phyloP scores from a whole-genome alignment of 768 basidiomycete genomes.

The Rhizopogon salebrosus region DNA sequence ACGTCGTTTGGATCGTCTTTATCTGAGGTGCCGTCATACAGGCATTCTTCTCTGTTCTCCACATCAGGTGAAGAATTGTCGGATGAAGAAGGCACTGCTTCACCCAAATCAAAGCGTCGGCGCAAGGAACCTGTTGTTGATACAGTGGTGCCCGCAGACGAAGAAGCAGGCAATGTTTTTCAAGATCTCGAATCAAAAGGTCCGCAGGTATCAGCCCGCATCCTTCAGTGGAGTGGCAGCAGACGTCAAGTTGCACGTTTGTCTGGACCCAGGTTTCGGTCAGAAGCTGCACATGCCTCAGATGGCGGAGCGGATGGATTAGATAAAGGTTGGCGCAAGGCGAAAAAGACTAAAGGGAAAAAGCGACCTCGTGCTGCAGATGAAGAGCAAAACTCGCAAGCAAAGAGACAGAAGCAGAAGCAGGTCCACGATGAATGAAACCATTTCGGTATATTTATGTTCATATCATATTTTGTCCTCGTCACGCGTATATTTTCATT shows the following conservation, averaged over 20 bases:
- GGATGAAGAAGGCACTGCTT: constrained; percentile 1
- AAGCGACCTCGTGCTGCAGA: constrained; percentile 4
- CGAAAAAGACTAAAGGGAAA: constrained; percentile 2
- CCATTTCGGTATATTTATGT: constrained; percentile 4
- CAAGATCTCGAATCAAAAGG: not conserved
- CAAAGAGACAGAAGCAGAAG: constrained; percentile 7
- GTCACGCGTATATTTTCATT: not conserved
- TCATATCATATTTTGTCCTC: not conserved
- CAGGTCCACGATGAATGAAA: not conserved
- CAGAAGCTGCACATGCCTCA: constrained; percentile 21
- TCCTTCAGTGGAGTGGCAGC: constrained; percentile 11
- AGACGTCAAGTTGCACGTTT: constrained; percentile 30
- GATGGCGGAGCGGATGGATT: constrained; percentile 15
- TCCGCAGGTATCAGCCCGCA: not conserved
- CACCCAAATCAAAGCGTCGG: constrained; percentile 5
- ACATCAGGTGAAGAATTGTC: constrained; percentile 23
- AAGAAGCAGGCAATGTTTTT: not conserved
- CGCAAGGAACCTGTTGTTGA: constrained; percentile 13
- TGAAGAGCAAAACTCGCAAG: not conserved
- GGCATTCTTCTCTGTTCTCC: constrained; percentile 19
- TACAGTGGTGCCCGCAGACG: not conserved
- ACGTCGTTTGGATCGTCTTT: constrained; percentile 11
- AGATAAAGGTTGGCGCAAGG: constrained; percentile 8
- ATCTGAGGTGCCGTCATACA: constrained; percentile 11
- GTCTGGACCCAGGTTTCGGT: constrained; percentile 33